Evolutionary conservation across 352 stramenopile species (phyloP).

Genomic region (Phytopythium cucurbitacearum): DNA sequence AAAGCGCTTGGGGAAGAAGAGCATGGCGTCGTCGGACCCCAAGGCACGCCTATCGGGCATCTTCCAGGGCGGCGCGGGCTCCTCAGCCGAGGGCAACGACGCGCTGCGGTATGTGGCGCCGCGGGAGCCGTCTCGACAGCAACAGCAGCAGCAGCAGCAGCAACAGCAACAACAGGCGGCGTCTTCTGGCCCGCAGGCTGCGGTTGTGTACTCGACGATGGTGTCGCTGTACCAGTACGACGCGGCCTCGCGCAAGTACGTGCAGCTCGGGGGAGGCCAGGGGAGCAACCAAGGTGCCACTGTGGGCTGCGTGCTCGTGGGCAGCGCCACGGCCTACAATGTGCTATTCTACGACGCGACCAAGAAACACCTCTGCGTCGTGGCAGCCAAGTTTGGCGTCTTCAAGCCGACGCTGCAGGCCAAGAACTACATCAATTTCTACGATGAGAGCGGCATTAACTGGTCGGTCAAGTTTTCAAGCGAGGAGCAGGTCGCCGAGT

Average conservation of each 20-base stretch:
- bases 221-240: slow-evolving; percentile 81
- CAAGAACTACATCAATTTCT: slow-evolving; percentile 83
- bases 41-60: slow-evolving; percentile 49
- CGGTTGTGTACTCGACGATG: slow-evolving; percentile 62
- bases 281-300: slow-evolving; percentile 21
- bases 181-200: slow-evolving; percentile 16
- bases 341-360: slow-evolving; percentile 71
- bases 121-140: slow-evolving; percentile 42
- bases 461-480: slow-evolving; percentile 75
- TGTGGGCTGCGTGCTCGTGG: slow-evolving; percentile 72
- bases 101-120: slow-evolving; percentile 66
- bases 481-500: slow-evolving; percentile 55
- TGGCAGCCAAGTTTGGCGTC: slow-evolving; percentile 42
- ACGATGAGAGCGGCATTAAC: slow-evolving; percentile 63
- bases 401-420: slow-evolving; percentile 70
- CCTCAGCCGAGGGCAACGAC: slow-evolving; percentile 43
- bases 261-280: slow-evolving; percentile 38
- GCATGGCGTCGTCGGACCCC: slow-evolving; percentile 29
- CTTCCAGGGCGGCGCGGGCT: slow-evolving; percentile 34
- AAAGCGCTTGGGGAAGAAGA: not conserved
- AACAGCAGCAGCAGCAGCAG: slow-evolving; percentile 14
- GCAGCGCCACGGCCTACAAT: slow-evolving; percentile 57
- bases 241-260: slow-evolving; percentile 42
- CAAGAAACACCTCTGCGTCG: slow-evolving; percentile 60
- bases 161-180: slow-evolving; percentile 13